These are phyloP conservation scores for Zygosaccharomyces bailii DNA, from an alignment of 805 yeast species.

Conservation along the genomic window DNA sequence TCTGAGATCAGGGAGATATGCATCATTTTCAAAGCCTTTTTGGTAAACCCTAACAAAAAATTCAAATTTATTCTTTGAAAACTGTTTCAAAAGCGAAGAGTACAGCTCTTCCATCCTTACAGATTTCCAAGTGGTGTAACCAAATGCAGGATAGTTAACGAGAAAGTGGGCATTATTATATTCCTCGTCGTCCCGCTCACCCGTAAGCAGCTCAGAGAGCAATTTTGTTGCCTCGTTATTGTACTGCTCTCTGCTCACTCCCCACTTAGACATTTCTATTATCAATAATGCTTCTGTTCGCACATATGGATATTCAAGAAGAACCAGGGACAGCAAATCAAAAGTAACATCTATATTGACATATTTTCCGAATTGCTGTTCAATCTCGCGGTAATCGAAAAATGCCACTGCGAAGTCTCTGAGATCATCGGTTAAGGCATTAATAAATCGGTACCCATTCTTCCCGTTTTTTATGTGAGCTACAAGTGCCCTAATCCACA, in stretches of 20 bases:
- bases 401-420: constrained; percentile 40
- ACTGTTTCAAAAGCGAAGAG: constrained; percentile 12
- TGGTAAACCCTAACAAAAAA: constrained; percentile 29
- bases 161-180: constrained; percentile 28
- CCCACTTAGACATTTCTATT: constrained; percentile 30
- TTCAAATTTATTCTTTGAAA: constrained; percentile 28
- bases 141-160: constrained; percentile 26
- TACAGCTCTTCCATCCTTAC: constrained; percentile 20
- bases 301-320: constrained; percentile 22
- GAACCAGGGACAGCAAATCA: constrained; percentile 26
- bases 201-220: constrained; percentile 28
- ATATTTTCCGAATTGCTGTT: background rate
- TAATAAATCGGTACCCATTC: constrained; percentile 34
- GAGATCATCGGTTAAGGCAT: constrained; percentile 34
- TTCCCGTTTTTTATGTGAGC: constrained; percentile 37
- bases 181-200: constrained; percentile 12
- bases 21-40: constrained; percentile 15
- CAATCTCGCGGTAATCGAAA: constrained; percentile 25
- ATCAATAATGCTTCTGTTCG: constrained; percentile 22
- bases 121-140: constrained; percentile 27
- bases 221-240: constrained; percentile 22
- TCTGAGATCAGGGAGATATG: constrained; percentile 6
- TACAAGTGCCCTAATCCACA: constrained; percentile 38
- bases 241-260: constrained; percentile 12
- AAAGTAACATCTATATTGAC: constrained; percentile 16